Evolutionary conservation across 768 basidiomycete genomes (phyloP).

Genomic region (Xanthoconium purpureum): DNA sequence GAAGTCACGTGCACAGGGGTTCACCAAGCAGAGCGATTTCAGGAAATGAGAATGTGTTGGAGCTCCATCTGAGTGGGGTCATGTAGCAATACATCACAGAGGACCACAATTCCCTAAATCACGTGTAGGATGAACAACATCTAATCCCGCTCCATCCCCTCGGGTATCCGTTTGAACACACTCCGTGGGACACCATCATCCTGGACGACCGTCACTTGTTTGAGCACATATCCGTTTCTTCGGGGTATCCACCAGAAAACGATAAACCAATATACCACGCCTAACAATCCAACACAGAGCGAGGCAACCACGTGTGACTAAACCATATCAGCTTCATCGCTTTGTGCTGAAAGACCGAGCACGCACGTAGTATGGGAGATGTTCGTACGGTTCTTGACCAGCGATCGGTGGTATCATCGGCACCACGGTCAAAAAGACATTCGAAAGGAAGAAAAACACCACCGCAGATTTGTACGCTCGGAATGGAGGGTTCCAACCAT

Average conservation of each 20-base stretch:
- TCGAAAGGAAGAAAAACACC: constrained; percentile 58
- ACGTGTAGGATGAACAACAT: too few relatives aligned
- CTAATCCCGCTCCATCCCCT: constrained; percentile 1
- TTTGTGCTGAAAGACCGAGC: neutral
- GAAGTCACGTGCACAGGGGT: neutral
- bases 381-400: constrained; percentile 50
- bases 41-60: too few relatives aligned
- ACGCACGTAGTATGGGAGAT: constrained; percentile 69
- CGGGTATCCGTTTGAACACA: constrained; percentile 43
- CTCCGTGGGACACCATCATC: constrained; percentile 59
- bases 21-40: too few relatives aligned
- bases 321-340: neutral
- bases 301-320: constrained; percentile 52
- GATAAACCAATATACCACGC: constrained; percentile 55
- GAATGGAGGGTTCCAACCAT: constrained; percentile 66
- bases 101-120: too few relatives aligned
- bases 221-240: constrained; percentile 46
- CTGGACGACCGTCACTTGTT: constrained; percentile 45
- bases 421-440: constrained; percentile 58
- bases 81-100: too few relatives aligned
- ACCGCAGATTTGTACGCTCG: constrained; percentile 48
- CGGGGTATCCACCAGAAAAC: constrained; percentile 50
- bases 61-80: too few relatives aligned
- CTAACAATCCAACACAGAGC: constrained; percentile 45
- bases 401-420: constrained; percentile 61